Percentiles rank a stretch among this genome's conserved stretches.
phyloP scores from a whole-genome alignment of 192 early-diverging fungal species.

The Coemansia erecta region DNA sequence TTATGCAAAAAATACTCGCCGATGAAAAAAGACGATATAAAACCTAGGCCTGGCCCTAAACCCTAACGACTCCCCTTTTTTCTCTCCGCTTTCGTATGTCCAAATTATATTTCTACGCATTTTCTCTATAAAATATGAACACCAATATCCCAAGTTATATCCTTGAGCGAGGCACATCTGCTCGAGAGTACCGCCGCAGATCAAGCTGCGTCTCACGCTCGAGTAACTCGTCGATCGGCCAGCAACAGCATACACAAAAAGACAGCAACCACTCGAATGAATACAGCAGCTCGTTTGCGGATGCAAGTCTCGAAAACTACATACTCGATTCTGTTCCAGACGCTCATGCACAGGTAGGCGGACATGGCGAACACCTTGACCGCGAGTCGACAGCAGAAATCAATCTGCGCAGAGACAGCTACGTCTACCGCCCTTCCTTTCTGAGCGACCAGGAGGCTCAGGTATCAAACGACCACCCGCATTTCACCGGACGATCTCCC shows the following conservation, averaged over 20 bases:
- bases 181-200: slow-evolving; percentile 44
- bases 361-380: no score
- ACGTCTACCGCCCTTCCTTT: no score
- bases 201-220: slow-evolving; percentile 42
- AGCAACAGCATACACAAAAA: not conserved
- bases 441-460: no score
- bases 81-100: not conserved
- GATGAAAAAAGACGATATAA: no score
- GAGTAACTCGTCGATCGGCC: slow-evolving; percentile 29
- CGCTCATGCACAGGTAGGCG: no score
- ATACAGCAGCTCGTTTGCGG: not conserved
- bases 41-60: no score
- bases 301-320: not conserved
- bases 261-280: not conserved
- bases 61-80: no score
- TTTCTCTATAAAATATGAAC: slow-evolving; percentile 8
- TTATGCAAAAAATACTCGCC: no score
- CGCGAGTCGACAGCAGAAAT: no score
- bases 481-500: no score
- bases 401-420: no score
- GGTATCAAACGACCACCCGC: no score
- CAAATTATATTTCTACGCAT: not conserved
- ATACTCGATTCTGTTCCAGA: not conserved
- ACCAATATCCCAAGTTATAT: slow-evolving; percentile 35
- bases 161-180: slow-evolving; percentile 38